Evolutionary conservation across 2,329 filamentous ascomycete species (phyloP), one percentile per base, ranked within the genome.

Genomic region (Sporothrix pallida): DNA sequence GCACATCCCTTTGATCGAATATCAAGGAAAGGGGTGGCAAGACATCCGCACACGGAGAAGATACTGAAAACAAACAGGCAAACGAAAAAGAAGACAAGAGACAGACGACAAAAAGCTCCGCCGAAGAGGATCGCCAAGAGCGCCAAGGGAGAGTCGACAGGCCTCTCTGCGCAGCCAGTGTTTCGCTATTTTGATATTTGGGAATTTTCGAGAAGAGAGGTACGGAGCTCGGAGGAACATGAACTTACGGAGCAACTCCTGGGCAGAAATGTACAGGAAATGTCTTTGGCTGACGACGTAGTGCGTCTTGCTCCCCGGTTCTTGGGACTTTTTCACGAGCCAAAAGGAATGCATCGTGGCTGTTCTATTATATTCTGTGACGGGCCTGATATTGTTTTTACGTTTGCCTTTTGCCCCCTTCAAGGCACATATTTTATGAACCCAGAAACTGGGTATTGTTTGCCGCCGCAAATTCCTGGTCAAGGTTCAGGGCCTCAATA

Each of bases 41-140:
- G 31, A 37, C 31, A 37, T 37, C 4, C 31, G 31, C 7, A 37
- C 31, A 37, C 7, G 31, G 31, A 37, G 31, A 37, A 37, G 31
- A 37, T 37, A 37, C 31, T 37, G 31, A 37, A 37, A 37, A 37
- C 31, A 37, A 37, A 37, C 31, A 37, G 7, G 3, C 3, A 26
- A 3, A 26, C 23, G 3, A 37, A 37, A 6, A 37, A 31, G 5
- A 37, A 37, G 31, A 37, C 31, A 5, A 10, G 37, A 65, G 8
- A 13, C n/a, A 20, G 26, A 46, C 8, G 26, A 26, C 15, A 20
- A 67, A 50, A 37, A 48, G 62, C 62, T 65, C 42, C 42, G 62
- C 62, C 17, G 9, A 65, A 65, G 37, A 37, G 23, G 46, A 52
- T 68, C 46, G 65, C 65, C 65, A 52, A 68, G 65, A 68, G 23